Conservation (phyloP, 768 basidiomycete genomes). For the Rhizopogon rudus region DNA sequence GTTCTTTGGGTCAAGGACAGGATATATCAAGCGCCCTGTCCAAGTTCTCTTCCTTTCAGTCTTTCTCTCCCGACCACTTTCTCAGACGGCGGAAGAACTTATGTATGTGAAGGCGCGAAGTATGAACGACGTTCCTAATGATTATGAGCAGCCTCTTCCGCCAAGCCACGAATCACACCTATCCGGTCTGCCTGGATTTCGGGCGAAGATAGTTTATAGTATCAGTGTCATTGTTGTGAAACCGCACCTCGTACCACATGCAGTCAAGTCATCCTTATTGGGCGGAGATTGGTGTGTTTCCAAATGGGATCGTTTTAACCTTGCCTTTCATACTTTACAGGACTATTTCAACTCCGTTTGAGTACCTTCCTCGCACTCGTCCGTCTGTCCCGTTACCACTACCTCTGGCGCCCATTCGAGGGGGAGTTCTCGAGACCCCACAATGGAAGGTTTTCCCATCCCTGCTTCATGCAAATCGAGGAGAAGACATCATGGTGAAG, state of each 20-base stretch:
- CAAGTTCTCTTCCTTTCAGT: constrained; percentile 47
- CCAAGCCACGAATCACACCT: constrained; percentile 67
- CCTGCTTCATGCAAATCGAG: constrained; percentile 33
- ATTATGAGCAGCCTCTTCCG: constrained; percentile 49
- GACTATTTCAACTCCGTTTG: constrained; percentile 52
- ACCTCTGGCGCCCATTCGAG: constrained; percentile 29
- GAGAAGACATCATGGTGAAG: constrained; percentile 32
- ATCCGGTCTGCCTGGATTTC: constrained; percentile 68
- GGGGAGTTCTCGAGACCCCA: constrained; percentile 38
- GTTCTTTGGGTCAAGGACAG: constrained; percentile 56
- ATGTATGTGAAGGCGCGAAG: constrained; percentile 38
- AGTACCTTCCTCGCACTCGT: constrained; percentile 62
- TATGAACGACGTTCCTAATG: not conserved
- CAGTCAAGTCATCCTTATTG: constrained; percentile 49
- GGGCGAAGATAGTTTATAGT: constrained; percentile 59
- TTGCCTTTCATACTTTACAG: constrained; percentile 25
- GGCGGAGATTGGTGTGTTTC: constrained; percentile 48
- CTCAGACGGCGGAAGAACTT: constrained; percentile 46
- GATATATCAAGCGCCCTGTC: constrained; percentile 38
- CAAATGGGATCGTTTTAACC: not conserved
- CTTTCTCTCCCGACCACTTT: constrained; percentile 57
- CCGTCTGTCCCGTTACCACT: constrained; percentile 49
- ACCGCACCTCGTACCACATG: constrained; percentile 35
- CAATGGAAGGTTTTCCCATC: constrained; percentile 51
- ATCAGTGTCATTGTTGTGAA: constrained; percentile 50